A percentile compares a stretch with the other conserved stretches of the same genome.
phyloP scores from a whole-genome alignment of 495 filamentous ascomycete species.

The Staphylotrichum tortipilum region DNA sequence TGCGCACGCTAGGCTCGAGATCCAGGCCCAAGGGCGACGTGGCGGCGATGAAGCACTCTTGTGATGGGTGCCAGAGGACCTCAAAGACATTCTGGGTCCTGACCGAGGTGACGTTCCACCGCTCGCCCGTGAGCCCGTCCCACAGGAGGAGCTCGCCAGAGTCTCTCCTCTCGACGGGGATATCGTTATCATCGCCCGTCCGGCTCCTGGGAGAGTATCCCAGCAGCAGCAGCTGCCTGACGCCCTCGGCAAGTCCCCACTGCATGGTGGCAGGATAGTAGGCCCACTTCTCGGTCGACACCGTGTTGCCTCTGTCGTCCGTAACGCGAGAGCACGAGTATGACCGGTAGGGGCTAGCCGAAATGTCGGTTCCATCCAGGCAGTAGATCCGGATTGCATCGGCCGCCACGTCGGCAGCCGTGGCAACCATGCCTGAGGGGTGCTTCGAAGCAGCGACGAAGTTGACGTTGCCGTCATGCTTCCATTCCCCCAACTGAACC shows the following conservation, averaged over 20 bases:
- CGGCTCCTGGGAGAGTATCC: slow-evolving; percentile 60
- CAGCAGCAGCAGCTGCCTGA: slow-evolving; percentile 56
- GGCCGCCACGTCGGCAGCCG: slow-evolving; percentile 40
- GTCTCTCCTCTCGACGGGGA: slow-evolving; percentile 41
- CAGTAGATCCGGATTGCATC: slow-evolving; percentile 44
- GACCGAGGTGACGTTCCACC: slow-evolving; percentile 38
- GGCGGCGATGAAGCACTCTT: slow-evolving; percentile 51
- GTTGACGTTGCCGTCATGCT: slow-evolving; percentile 61
- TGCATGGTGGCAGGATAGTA: slow-evolving; percentile 64
- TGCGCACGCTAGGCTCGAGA: slow-evolving; percentile 33
- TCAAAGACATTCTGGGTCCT: slow-evolving; percentile 71
- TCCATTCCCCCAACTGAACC: slow-evolving; percentile 41
- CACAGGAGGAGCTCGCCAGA: slow-evolving; percentile 68
- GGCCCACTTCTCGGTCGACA: slow-evolving; percentile 41
- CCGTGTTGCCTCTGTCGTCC: slow-evolving; percentile 32
- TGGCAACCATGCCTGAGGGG: slow-evolving; percentile 36
- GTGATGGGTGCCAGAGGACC: slow-evolving; percentile 62
- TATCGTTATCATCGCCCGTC: slow-evolving; percentile 44
- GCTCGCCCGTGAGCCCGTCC: slow-evolving; percentile 45
- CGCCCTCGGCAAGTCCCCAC: slow-evolving; percentile 51
- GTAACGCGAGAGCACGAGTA: slow-evolving; percentile 43
- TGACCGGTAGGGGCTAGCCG: slow-evolving; percentile 24
- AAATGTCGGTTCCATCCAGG: slow-evolving; percentile 25
- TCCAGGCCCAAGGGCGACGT: slow-evolving; percentile 45
- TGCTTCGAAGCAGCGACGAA: slow-evolving; percentile 55